Conservation (phyloP, 768 basidiomycete genomes). For the Ephemerocybe angulata region DNA sequence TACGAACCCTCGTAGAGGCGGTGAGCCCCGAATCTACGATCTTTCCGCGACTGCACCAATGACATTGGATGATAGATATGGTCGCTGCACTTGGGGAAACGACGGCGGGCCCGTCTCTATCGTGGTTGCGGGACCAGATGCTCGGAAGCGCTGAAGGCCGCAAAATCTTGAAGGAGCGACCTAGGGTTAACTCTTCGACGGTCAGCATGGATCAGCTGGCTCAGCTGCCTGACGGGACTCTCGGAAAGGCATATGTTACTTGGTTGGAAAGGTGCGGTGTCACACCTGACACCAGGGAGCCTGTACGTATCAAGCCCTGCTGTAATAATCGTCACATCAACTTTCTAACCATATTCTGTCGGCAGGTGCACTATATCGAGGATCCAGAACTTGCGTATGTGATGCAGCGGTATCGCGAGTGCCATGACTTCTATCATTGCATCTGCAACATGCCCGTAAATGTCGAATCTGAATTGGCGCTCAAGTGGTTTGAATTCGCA, state of each 20-base stretch:
- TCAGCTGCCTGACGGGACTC: conserved; percentile 69
- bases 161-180: conserved; percentile 76
- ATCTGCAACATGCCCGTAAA: conserved; percentile 85
- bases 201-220: conserved; percentile 69
- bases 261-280: conserved; percentile 89
- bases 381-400: conserved; percentile 97
- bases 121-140: conserved; percentile 74
- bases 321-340: neutral
- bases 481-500: conserved; percentile 92
- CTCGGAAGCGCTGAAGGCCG: conserved; percentile 78
- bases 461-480: conserved; percentile 86
- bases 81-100: conserved; percentile 92
- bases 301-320: conserved; percentile 61
- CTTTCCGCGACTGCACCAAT: conserved; percentile 1
- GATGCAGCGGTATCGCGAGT: conserved; percentile 97
- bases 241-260: conserved; percentile 81
- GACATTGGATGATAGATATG: conserved; percentile 62
- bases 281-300: conserved; percentile 90
- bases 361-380: conserved; percentile 88
- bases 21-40: conserved; percentile 41
- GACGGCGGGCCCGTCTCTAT: conserved; percentile 77
- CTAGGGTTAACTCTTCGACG: conserved; percentile 72
- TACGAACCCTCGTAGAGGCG: conserved; percentile 76
- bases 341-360: conserved; percentile 7
- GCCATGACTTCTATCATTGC: conserved; percentile 96